These are phyloP conservation scores for Juncus effusus DNA, from an alignment of 176 grass and related monocot genomes.

Conservation along the genomic window DNA sequence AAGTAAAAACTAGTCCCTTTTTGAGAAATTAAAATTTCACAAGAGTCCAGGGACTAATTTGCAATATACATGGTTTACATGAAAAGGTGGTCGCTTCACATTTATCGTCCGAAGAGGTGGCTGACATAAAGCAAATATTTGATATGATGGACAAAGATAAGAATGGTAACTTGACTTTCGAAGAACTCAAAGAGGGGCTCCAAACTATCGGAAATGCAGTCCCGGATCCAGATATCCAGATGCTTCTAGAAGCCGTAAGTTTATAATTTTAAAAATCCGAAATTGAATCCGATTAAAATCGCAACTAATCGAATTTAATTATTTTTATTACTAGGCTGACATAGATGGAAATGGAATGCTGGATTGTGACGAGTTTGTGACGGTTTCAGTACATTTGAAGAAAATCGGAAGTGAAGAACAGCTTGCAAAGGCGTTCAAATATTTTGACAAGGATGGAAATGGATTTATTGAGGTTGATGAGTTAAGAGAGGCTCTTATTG, in stretches of 20 bases:
- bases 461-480: slow-evolving; percentile 79
- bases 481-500: slow-evolving; percentile 65
- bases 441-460: slow-evolving; percentile 76
- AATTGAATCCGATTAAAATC: slow-evolving; percentile 2
- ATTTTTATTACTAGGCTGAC: slow-evolving; percentile 53
- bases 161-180: slow-evolving; percentile 51
- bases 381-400: slow-evolving; percentile 81
- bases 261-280: not conserved
- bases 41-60: slow-evolving; percentile 11
- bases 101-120: slow-evolving; percentile 59
- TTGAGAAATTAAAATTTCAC: not conserved
- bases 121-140: slow-evolving; percentile 64
- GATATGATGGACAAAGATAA: slow-evolving; percentile 79
- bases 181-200: slow-evolving; percentile 72
- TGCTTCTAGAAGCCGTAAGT: slow-evolving; percentile 87
- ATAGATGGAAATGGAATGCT: slow-evolving; percentile 59
- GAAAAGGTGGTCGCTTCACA: slow-evolving; percentile 61
- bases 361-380: slow-evolving; percentile 79
- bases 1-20: not conserved
- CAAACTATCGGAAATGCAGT: slow-evolving; percentile 46
- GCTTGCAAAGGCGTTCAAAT: slow-evolving; percentile 67
- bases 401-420: slow-evolving; percentile 75
- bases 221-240: slow-evolving; percentile 58
- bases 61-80: not conserved
- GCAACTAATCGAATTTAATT: not conserved